These are phyloP conservation scores for Crithidia mellificae DNA, from an alignment of 208 protist genomes.

Conservation along the genomic window DNA sequence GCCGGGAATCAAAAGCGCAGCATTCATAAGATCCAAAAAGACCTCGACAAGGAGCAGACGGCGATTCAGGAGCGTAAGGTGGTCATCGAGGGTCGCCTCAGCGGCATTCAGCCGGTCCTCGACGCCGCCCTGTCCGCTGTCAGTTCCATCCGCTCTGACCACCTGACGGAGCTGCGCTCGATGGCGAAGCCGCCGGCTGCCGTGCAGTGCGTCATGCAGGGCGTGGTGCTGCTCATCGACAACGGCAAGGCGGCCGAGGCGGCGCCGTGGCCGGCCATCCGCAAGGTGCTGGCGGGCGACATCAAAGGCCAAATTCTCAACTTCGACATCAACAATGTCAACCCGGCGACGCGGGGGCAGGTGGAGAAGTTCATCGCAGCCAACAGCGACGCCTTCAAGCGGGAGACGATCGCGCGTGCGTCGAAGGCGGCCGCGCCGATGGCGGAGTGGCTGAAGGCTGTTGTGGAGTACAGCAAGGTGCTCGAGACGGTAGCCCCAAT, in stretches of 20 bases:
- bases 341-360: slow-evolving; percentile 51
- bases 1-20: slow-evolving; percentile 92
- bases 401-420: slow-evolving; percentile 90
- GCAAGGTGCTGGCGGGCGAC: slow-evolving; percentile 91
- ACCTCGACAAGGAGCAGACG: slow-evolving; percentile 92
- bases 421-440: slow-evolving; percentile 96
- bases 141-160: slow-evolving; percentile 90
- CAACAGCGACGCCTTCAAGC: slow-evolving; percentile 93
- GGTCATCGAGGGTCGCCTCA: slow-evolving; percentile 94
- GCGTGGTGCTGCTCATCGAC: slow-evolving; percentile 94
- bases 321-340: slow-evolving; percentile 94
- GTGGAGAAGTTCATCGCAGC: slow-evolving; percentile 89
- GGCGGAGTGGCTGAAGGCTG: slow-evolving; percentile 97
- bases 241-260: slow-evolving; percentile 71
- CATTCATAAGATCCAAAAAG: slow-evolving; percentile 93
- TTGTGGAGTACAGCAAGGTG: slow-evolving; percentile 96
- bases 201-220: slow-evolving; percentile 96
- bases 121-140: slow-evolving; percentile 94
- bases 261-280: slow-evolving; percentile 93
- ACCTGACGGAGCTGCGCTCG: slow-evolving; percentile 96
- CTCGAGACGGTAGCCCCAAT: slow-evolving; percentile 93
- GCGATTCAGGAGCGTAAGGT: slow-evolving; percentile 86
- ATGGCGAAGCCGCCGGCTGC: slow-evolving; percentile 95
- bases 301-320: slow-evolving; percentile 96
- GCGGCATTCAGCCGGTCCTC: slow-evolving; percentile 94